Conservation (phyloP, 495 filamentous ascomycete genomes). For the Staphylotrichum longicolle region DNA sequence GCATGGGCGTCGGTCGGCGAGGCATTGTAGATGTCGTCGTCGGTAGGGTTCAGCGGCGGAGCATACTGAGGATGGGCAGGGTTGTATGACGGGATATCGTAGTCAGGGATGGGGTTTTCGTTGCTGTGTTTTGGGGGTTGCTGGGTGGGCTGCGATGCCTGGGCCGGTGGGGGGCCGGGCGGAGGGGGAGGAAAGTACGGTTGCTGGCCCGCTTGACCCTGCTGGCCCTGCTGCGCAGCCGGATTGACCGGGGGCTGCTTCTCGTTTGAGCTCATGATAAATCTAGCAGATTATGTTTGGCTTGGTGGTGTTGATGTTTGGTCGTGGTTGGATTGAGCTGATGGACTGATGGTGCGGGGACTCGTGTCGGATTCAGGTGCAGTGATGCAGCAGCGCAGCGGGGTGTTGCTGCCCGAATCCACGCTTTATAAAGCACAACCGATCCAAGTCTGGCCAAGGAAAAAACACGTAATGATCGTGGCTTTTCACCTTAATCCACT, state of each 20-base stretch:
- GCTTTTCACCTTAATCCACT: too few species aligned
- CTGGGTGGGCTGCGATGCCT: neutral
- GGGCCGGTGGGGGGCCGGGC: slow-evolving; percentile 23
- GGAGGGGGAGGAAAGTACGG: slow-evolving; percentile 30
- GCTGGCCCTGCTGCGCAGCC: slow-evolving; percentile 15
- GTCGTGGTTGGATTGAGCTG: neutral
- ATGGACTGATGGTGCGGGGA: too few species aligned
- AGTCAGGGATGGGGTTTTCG: slow-evolving; percentile 34
- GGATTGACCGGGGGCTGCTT: slow-evolving; percentile 20
- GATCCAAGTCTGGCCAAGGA: too few species aligned
- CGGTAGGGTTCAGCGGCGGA: slow-evolving; percentile 11
- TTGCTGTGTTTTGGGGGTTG: slow-evolving; percentile 25
- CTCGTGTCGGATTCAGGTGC: too few species aligned
- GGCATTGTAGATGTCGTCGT: slow-evolving; percentile 31
- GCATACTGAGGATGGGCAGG: slow-evolving; percentile 30
- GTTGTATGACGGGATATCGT: slow-evolving; percentile 31
- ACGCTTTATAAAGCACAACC: too few species aligned
- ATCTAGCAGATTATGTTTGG: too few species aligned
- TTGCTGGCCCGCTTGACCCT: slow-evolving; percentile 1
- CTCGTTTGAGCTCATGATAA: slow-evolving; percentile 22
- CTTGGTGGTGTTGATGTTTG: neutral
- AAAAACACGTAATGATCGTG: too few species aligned
- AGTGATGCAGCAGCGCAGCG: too few species aligned
- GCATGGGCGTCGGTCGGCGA: slow-evolving; percentile 29
- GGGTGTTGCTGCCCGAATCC: too few species aligned